Conservation (phyloP, 306 rosid genomes). For the Quercus ilex region DNA sequence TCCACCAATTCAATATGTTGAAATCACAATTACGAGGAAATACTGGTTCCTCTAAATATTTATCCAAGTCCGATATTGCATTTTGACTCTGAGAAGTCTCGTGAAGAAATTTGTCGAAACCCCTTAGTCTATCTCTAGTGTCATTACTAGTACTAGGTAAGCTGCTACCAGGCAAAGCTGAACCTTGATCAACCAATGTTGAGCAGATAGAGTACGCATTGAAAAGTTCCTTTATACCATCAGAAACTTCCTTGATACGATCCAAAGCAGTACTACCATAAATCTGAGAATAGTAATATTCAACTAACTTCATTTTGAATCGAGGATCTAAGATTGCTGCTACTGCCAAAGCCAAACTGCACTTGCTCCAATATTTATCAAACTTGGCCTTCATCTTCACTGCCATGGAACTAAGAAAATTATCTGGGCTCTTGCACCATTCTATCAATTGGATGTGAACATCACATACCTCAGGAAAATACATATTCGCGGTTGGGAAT, state of each 20-base stretch:
- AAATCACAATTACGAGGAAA: constrained; percentile 87
- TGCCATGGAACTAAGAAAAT: constrained; percentile 63
- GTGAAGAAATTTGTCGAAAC: constrained; percentile 89
- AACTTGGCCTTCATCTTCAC: constrained; percentile 75
- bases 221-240: constrained; percentile 78
- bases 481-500: constrained; percentile 72
- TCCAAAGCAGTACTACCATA: constrained; percentile 89
- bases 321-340: constrained; percentile 94
- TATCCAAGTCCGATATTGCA: constrained; percentile 73
- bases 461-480: constrained; percentile 88
- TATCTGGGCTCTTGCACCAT: constrained; percentile 83
- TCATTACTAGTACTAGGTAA: constrained; percentile 63
- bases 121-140: constrained; percentile 79
- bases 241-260: constrained; percentile 84
- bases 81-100: constrained; percentile 77
- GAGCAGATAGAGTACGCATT: constrained; percentile 78
- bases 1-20: constrained; percentile 92
- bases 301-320: constrained; percentile 90
- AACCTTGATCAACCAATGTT: constrained; percentile 85
- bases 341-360: constrained; percentile 79
- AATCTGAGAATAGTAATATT: constrained; percentile 90
- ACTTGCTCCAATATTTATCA: constrained; percentile 93
- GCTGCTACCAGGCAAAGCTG: constrained; percentile 79
- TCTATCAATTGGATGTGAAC: constrained; percentile 81
- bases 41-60: constrained; percentile 90